These are phyloP conservation scores for Aureoboletus auriporus DNA, from an alignment of 768 basidiomycete species.

Conservation along the genomic window DNA sequence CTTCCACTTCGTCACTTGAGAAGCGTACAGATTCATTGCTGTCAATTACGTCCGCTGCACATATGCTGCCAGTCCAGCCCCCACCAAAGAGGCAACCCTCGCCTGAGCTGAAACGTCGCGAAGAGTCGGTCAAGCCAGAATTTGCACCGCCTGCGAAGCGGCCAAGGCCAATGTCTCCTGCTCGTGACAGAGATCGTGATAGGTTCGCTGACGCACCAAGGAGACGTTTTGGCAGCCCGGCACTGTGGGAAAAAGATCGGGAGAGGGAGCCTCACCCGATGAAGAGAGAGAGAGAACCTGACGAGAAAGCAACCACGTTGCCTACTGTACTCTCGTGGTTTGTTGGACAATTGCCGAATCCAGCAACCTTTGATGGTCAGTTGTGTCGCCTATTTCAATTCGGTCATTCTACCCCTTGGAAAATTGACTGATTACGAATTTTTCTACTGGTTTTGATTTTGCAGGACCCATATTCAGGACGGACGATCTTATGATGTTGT, in stretches of 20 bases:
- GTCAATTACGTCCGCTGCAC: constrained; percentile 28
- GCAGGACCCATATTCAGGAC: constrained; percentile 86
- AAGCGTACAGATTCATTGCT: constrained; percentile 35
- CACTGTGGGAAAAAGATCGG: constrained; percentile 42
- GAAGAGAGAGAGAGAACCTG: constrained; percentile 36
- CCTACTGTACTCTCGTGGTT: constrained; percentile 77
- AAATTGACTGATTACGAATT: constrained; percentile 7
- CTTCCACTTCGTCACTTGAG: constrained; percentile 24
- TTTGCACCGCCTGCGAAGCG: constrained; percentile 41
- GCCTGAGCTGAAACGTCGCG: constrained; percentile 38
- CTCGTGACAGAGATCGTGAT: constrained; percentile 48
- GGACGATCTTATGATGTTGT: constrained; percentile 84
- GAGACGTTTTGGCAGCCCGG: constrained; percentile 39
- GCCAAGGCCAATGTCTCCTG: constrained; percentile 43
- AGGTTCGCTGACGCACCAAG: constrained; percentile 36
- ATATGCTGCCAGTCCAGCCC: constrained; percentile 21
- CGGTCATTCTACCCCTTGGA: constrained; percentile 2
- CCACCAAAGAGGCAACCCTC: constrained; percentile 29
- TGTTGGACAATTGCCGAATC: constrained; percentile 70
- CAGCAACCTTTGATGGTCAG: constrained; percentile 81
- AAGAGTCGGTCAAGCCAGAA: constrained; percentile 37
- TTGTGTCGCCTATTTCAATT: constrained; percentile 12
- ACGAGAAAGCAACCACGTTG: constrained; percentile 48
- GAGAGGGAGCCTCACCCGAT: constrained; percentile 39
- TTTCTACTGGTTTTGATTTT: constrained; percentile 8